Conservation (phyloP, 1,284 basidiomycete species). For the Ustilago sp. region DNA sequence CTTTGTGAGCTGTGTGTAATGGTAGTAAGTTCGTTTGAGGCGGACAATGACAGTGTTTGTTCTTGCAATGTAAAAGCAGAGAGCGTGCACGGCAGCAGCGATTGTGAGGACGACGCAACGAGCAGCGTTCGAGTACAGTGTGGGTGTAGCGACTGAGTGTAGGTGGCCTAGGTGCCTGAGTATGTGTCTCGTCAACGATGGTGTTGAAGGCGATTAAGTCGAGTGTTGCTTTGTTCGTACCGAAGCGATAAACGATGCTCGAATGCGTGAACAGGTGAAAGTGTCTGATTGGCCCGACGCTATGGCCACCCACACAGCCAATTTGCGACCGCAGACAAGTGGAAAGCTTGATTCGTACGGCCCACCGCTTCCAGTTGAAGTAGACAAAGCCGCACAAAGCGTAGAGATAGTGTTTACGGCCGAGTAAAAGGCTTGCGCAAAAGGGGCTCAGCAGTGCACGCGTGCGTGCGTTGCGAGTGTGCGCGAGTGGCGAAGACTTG, state of each 20-base stretch:
- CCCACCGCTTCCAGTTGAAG: not conserved
- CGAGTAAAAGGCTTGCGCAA: too few relatives aligned
- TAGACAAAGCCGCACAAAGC: too few relatives aligned
- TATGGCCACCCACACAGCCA: slow-evolving; percentile 13
- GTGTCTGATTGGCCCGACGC: slow-evolving; percentile 21
- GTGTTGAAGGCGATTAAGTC: not conserved
- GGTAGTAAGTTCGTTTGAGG: not conserved
- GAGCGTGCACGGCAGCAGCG: not conserved
- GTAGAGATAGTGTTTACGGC: too few relatives aligned
- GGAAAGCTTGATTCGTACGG: slow-evolving; percentile 39
- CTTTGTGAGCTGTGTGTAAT: not conserved
- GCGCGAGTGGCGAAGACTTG: too few relatives aligned
- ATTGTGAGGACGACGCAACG: not conserved
- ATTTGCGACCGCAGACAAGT: not conserved
- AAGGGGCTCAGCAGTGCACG: too few relatives aligned
- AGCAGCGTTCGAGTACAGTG: not conserved
- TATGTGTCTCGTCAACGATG: not conserved
- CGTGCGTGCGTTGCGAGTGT: too few relatives aligned
- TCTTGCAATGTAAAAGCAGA: not conserved
- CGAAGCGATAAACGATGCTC: slow-evolving; percentile 3
- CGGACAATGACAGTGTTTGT: not conserved
- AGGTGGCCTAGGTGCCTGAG: not conserved
- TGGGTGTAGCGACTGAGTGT: not conserved
- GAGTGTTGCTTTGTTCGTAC: not conserved
- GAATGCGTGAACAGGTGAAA: not conserved